A percentile compares a stretch with the other conserved stretches of the same genome.
These are phyloP conservation scores for Carnegiea gigantea DNA, from an alignment of 179 eudicot genomes.

Conservation along the genomic window DNA sequence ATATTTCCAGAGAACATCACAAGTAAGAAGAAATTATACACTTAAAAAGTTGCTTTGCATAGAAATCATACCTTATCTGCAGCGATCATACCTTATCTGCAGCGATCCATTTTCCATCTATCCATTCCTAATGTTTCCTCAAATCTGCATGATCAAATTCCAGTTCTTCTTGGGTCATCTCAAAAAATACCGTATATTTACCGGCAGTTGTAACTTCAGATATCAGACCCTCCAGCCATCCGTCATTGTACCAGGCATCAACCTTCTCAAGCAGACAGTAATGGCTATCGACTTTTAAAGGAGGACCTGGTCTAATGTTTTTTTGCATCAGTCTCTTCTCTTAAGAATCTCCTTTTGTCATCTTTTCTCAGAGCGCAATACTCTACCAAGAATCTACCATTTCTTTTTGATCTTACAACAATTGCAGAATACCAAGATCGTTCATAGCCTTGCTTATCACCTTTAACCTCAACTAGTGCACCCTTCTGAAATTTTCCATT, in stretches of 20 bases:
- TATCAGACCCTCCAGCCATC: constrained; percentile 62
- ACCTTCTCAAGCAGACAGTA: constrained; percentile 49
- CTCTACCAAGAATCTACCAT: constrained; percentile 42
- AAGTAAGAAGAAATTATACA: neutral
- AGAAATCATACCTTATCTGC: constrained; percentile 34
- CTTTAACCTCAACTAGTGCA: constrained; percentile 52
- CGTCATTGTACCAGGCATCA: constrained; percentile 61
- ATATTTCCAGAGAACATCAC: neutral
- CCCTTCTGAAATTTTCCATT: constrained; percentile 33
- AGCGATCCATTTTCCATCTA: constrained; percentile 44
- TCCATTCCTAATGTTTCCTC: constrained; percentile 62
- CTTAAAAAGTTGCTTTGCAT: neutral
- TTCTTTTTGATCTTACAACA: constrained; percentile 29
- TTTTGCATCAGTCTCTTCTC: constrained; percentile 34
- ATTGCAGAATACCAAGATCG: constrained; percentile 56
- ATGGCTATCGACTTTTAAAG: constrained; percentile 23
- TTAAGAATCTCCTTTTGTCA: constrained; percentile 28
- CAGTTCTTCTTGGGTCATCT: constrained; percentile 45
- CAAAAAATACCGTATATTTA: constrained; percentile 44
- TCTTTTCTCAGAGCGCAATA: constrained; percentile 47
- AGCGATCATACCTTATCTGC: constrained; percentile 40
- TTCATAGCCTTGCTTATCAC: constrained; percentile 47
- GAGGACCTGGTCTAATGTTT: constrained; percentile 52
- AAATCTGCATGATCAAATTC: constrained; percentile 35
- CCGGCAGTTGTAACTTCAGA: constrained; percentile 34